phyloP scores from a whole-genome alignment of 176 grass and related monocot genomes.

The Juncus inflexus region DNA sequence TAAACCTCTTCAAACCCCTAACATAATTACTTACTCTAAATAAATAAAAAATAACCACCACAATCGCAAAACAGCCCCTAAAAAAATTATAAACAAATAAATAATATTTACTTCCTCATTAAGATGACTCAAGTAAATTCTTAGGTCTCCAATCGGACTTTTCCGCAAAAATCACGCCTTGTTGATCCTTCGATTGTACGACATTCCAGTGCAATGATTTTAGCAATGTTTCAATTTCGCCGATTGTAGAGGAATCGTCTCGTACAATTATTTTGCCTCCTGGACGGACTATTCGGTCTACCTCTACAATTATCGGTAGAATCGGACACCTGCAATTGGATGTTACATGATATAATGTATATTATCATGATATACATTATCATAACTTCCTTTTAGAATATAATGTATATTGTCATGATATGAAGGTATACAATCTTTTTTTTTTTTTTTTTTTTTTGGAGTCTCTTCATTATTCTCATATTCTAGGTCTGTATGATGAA shows the following conservation, averaged over 20 bases:
- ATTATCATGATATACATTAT: too few relatives aligned
- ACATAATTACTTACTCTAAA: conserved; percentile 14
- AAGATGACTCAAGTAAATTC: conserved; percentile 30
- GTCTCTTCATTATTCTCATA: too few relatives aligned
- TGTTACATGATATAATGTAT: too few relatives aligned
- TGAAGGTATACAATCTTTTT: too few relatives aligned
- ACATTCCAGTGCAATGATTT: conserved; percentile 84
- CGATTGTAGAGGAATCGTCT: conserved; percentile 42
- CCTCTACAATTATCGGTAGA: conserved; percentile 63
- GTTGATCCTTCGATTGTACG: conserved; percentile 56
- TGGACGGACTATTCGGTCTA: conserved; percentile 81
- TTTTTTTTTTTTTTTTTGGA: too few relatives aligned
- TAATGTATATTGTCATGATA: too few relatives aligned
- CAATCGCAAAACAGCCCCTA: neutral
- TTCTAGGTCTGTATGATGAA: too few relatives aligned
- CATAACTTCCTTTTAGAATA: too few relatives aligned
- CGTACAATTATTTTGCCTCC: conserved; percentile 73
- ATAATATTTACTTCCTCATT: conserved; percentile 9
- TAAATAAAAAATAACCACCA: conserved; percentile 1
- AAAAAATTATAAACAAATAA: neutral
- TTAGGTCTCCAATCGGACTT: conserved; percentile 84
- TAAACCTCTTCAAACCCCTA: conserved; percentile 5
- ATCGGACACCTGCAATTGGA: conserved; percentile 50
- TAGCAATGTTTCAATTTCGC: conserved; percentile 62
- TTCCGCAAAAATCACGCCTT: conserved; percentile 64